phyloP scores from a whole-genome alignment of 129 eudicot genomes.

The Logfia minima region DNA sequence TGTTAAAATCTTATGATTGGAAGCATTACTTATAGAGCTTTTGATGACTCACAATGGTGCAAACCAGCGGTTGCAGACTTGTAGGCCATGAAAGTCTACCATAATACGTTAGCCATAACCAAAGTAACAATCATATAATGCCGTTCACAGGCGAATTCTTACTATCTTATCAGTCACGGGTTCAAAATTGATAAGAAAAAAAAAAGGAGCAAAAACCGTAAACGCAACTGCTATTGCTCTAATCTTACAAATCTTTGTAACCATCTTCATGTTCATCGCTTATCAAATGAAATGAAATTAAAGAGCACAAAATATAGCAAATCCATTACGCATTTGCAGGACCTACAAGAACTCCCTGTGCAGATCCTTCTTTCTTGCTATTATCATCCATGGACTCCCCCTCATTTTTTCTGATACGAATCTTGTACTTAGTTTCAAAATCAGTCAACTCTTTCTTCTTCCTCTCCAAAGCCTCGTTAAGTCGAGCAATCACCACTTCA shows the following conservation, averaged over 20 bases:
- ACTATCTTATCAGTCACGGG: too few relatives aligned
- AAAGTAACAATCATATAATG: background rate
- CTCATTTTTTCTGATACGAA: constrained; percentile 67
- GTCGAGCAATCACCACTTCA: constrained; percentile 77
- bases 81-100: too few relatives aligned
- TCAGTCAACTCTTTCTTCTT: constrained; percentile 82
- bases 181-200: too few relatives aligned
- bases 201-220: background rate
- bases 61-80: too few relatives aligned
- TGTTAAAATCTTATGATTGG: too few relatives aligned
- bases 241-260: constrained; percentile 19
- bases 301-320: constrained; percentile 1
- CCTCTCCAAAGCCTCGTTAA: constrained; percentile 75
- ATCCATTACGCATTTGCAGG: constrained; percentile 53
- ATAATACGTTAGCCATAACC: background rate
- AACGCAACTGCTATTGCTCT: background rate
- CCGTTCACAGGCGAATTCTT: too few relatives aligned
- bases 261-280: constrained; percentile 10
- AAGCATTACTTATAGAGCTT: too few relatives aligned
- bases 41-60: too few relatives aligned
- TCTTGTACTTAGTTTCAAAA: constrained; percentile 84
- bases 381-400: constrained; percentile 66
- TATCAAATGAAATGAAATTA: constrained; percentile 4
- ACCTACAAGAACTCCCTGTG: constrained; percentile 97
- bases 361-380: constrained; percentile 82